phyloP scores from a whole-genome alignment of 1,284 basidiomycete genomes.

The Ustilago sp. region DNA sequence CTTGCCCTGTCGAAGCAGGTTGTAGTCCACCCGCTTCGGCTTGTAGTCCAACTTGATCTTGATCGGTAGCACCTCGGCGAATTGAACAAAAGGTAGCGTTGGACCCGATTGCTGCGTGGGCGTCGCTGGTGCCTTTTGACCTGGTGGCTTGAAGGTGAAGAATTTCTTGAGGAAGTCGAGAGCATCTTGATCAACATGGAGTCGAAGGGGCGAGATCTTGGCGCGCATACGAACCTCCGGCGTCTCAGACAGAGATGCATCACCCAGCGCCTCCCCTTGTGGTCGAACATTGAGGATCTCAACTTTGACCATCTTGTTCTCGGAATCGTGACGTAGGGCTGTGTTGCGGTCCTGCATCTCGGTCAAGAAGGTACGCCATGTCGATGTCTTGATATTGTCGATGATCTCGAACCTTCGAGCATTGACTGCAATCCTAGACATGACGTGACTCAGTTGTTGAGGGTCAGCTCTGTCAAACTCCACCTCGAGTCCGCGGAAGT shows the following conservation, averaged over 20 bases:
- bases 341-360: slow-evolving; percentile 46
- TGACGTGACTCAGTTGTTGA: slow-evolving; percentile 31
- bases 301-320: slow-evolving; percentile 90
- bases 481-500: slow-evolving; percentile 76
- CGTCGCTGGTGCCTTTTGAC: slow-evolving; percentile 48
- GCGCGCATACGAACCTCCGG: slow-evolving; percentile 79
- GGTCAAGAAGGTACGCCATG: slow-evolving; percentile 96
- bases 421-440: slow-evolving; percentile 50
- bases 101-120: slow-evolving; percentile 8
- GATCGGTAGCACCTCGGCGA: slow-evolving; percentile 86
- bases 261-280: slow-evolving; percentile 69
- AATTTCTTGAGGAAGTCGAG: slow-evolving; percentile 97
- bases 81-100: slow-evolving; percentile 70
- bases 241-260: not conserved
- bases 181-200: slow-evolving; percentile 98
- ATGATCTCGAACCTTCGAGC: slow-evolving; percentile 82
- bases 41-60: slow-evolving; percentile 95
- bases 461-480: slow-evolving; percentile 58
- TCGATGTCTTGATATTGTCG: slow-evolving; percentile 97
- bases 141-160: slow-evolving; percentile 81
- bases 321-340: slow-evolving; percentile 79
- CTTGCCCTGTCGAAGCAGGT: slow-evolving; percentile 81
- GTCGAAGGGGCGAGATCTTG: slow-evolving; percentile 76
- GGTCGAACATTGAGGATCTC: slow-evolving; percentile 73
- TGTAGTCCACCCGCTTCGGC: slow-evolving; percentile 93